Evolutionary conservation across 805 yeast species (phyloP).

Genomic region (Kazachstania taianensis): DNA sequence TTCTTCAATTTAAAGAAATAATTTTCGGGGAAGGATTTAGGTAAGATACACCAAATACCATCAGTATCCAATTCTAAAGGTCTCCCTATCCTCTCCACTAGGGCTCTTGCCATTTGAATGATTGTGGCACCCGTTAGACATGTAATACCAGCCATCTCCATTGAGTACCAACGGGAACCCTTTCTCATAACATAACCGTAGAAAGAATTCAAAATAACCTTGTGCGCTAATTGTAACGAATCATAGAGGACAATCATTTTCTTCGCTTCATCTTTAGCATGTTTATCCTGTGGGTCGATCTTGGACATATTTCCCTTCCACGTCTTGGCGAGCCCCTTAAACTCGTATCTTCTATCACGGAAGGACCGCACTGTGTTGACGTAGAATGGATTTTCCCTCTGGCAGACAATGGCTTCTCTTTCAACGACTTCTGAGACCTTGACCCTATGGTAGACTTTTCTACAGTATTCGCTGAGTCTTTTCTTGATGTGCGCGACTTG

Average conservation of each 20-base stretch:
- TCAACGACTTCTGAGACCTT: constrained; percentile 77
- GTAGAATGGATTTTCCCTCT: constrained; percentile 94
- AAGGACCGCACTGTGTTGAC: constrained; percentile 89
- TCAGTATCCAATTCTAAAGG: constrained; percentile 96
- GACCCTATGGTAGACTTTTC: constrained; percentile 72
- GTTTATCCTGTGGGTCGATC: constrained; percentile 43
- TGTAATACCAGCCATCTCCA: constrained; percentile 99
- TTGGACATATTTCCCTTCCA: constrained; percentile 78
- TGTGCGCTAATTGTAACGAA: constrained; percentile 92
- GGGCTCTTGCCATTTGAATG: constrained; percentile 89
- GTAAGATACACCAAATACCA: constrained; percentile 98
- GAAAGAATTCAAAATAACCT: constrained; percentile 90
- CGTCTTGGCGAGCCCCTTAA: constrained; percentile 82
- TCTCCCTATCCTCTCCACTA: constrained; percentile 88
- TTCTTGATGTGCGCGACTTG: constrained; percentile 70
- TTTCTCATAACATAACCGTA: constrained; percentile 98
- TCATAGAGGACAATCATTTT: constrained; percentile 92
- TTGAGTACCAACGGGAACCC: constrained; percentile 98
- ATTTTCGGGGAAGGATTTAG: constrained; percentile 87
- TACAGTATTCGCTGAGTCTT: constrained; percentile 72
- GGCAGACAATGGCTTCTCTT: constrained; percentile 91
- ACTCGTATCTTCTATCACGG: constrained; percentile 93
- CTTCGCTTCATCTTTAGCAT: constrained; percentile 75
- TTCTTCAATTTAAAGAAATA: constrained; percentile 57
- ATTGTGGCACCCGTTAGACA: constrained; percentile 97